Conservation (phyloP, 768 basidiomycete species). For the Collybia nuda region DNA sequence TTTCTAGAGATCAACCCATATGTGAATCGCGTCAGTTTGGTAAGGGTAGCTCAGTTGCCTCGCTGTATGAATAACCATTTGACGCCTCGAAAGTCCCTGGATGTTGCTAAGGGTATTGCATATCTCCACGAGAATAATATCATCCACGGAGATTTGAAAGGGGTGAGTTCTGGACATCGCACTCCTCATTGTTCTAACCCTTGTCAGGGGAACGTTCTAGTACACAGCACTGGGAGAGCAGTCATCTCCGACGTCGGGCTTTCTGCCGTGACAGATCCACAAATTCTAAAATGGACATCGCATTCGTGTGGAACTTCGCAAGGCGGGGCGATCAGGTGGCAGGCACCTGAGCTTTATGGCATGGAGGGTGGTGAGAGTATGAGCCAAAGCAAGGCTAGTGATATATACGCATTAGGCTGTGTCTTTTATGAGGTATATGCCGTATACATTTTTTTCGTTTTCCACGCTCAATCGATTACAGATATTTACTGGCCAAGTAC, state of each 20-base stretch:
- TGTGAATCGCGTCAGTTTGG: slow-evolving; percentile 26
- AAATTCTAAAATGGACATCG: slow-evolving; percentile 15
- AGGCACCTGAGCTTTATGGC: slow-evolving; percentile 23
- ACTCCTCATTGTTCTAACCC: neutral
- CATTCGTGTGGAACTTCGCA: slow-evolving; percentile 7
- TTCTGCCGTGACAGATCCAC: slow-evolving; percentile 17
- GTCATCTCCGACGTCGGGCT: slow-evolving; percentile 26
- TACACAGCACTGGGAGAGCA: slow-evolving; percentile 18
- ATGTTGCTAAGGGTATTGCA: slow-evolving; percentile 23
- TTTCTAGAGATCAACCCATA: slow-evolving; percentile 24
- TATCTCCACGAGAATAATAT: slow-evolving; percentile 22
- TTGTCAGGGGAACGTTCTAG: slow-evolving; percentile 21
- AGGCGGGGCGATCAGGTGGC: slow-evolving; percentile 23
- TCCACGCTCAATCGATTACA: neutral
- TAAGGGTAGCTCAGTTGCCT: slow-evolving; percentile 17
- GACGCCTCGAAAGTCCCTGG: slow-evolving; percentile 12
- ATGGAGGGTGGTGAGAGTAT: neutral
- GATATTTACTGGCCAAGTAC: slow-evolving; percentile 23
- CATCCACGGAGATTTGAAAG: slow-evolving; percentile 31
- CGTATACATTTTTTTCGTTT: neutral
- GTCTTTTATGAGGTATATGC: slow-evolving; percentile 26
- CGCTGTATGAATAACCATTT: neutral
- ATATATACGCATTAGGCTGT: slow-evolving; percentile 27
- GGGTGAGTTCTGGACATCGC: slow-evolving; percentile 8
- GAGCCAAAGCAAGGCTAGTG: slow-evolving; percentile 18